Base-by-base conservation (phyloP, 1,284 basidiomycete genomes). In the Trichosporon sp. region DNA sequence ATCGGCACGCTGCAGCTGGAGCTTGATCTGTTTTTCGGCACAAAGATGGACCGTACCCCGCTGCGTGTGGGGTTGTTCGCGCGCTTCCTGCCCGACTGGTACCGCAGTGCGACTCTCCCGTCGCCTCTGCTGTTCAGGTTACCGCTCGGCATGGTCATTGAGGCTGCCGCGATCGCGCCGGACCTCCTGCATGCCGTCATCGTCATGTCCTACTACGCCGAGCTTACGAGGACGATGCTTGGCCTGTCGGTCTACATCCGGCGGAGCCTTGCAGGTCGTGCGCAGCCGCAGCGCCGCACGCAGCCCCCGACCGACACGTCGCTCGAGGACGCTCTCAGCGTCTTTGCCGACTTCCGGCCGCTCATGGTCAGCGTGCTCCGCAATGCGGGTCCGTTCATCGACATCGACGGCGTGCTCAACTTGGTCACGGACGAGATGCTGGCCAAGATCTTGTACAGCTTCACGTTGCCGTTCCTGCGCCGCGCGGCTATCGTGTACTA, bases 391-490 rank as follows among this genome's bases (percentile, higher is more conserved):
- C 73, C 76, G 13, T 75, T 73, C 63, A 67, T 68, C 58, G 76
- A 78, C 60, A 70, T 71, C 33, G 76, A 77, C 29, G 64, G 67
- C 19, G 69, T 76, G 4, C 63, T 81, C 9, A 64, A 69, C 7
- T 63, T 75, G 10, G 59, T 81, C 14, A 67, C 80, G 23, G 78
- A 81, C 61, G 72, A 75, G 16, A 70, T 75, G 62, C 73, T 98
- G 60, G 90, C 94, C 74, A 92, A 90, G 79, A 81, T 95, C 58
- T 81, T 98, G 56, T 95, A 95, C 76, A 85, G 87, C 0, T 92
- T 95, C 80, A 95, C 92, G 0, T 83, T 99, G 7, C 94, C 94
- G 1, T 97, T 97, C 84, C 85, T 98, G n/a, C 88, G 95, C 36
- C 87, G 91, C 4, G 91, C 91, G 0, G 88, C 92, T 6, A 91